Conservation (phyloP, 2,329 filamentous ascomycete species). For the Thelonectria blattea region DNA sequence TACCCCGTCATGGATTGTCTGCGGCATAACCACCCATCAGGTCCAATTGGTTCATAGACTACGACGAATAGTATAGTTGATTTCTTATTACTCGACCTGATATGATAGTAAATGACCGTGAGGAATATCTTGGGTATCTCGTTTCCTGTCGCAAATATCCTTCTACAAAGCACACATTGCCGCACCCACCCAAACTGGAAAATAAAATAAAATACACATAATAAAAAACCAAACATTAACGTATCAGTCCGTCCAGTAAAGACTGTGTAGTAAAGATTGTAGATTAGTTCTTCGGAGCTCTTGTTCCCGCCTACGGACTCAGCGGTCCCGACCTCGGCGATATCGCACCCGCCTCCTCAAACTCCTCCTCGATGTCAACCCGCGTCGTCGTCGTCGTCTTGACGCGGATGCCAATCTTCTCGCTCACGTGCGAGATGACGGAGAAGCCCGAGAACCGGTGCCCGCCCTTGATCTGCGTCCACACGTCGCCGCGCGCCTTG, state of each 20-base stretch:
- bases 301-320: constrained; percentile 10
- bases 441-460: constrained; percentile 30
- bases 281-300: not conserved
- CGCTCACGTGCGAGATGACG: constrained; percentile 32
- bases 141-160: not conserved
- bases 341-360: constrained; percentile 5
- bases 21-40: not conserved
- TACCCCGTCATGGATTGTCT: not conserved
- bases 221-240: constrained; percentile 6
- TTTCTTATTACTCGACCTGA: too few relatives aligned
- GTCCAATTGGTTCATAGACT: too few relatives aligned
- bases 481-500: constrained; percentile 39
- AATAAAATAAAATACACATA: not conserved
- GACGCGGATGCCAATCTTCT: constrained; percentile 31
- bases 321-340: constrained; percentile 5
- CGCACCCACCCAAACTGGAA: not conserved
- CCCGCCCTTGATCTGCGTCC: constrained; percentile 40
- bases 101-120: too few relatives aligned
- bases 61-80: too few relatives aligned
- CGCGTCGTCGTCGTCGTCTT: constrained; percentile 30
- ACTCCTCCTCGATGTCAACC: constrained; percentile 6
- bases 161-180: not conserved
- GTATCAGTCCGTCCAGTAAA: not conserved
- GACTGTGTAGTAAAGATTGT: constrained; percentile 5
- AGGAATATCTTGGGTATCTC: not conserved